Conservation (phyloP, 108 stramenopile genomes). For the Nannochloropsis granulata region DNA sequence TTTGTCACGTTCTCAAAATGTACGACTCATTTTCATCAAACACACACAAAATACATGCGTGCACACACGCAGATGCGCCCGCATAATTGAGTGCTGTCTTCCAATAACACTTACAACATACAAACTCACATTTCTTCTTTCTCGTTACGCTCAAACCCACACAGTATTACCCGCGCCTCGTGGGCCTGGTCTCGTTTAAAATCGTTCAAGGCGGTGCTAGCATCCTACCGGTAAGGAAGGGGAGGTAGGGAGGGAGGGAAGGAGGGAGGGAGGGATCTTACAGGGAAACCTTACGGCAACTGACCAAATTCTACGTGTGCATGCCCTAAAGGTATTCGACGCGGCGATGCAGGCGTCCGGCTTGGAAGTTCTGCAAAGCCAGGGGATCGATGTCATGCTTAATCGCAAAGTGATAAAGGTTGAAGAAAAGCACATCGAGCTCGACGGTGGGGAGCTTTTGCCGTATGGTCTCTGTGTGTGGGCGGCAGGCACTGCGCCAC, state of each 20-base stretch:
- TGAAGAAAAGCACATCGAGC: neutral
- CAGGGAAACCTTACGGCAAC: too few relatives aligned
- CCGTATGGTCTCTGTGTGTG: neutral
- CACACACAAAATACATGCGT: too few relatives aligned
- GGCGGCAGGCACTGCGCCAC: constrained; percentile 67
- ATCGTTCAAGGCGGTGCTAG: constrained; percentile 62
- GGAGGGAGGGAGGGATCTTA: too few relatives aligned
- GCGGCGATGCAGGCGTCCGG: constrained; percentile 37
- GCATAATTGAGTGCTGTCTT: too few relatives aligned
- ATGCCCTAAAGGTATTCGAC: constrained; percentile 43
- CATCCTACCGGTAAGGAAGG: constrained; percentile 46
- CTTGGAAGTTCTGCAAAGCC: constrained; percentile 48
- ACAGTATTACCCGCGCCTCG: constrained; percentile 54
- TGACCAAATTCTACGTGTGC: too few relatives aligned
- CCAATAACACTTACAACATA: too few relatives aligned
- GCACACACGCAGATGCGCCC: too few relatives aligned
- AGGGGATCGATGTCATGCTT: constrained; percentile 61
- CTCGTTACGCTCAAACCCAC: too few relatives aligned
- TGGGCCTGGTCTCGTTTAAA: constrained; percentile 63
- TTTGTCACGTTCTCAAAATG: too few relatives aligned
- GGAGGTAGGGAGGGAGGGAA: too few relatives aligned
- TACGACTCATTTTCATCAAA: too few relatives aligned
- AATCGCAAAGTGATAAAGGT: constrained; percentile 40
- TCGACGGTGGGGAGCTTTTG: neutral
- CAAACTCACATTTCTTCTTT: too few relatives aligned